Evolutionary conservation across 2,329 filamentous ascomycete species (phyloP), one percentile per base, ranked within the genome.

Genomic region (Alternaria triticina): DNA sequence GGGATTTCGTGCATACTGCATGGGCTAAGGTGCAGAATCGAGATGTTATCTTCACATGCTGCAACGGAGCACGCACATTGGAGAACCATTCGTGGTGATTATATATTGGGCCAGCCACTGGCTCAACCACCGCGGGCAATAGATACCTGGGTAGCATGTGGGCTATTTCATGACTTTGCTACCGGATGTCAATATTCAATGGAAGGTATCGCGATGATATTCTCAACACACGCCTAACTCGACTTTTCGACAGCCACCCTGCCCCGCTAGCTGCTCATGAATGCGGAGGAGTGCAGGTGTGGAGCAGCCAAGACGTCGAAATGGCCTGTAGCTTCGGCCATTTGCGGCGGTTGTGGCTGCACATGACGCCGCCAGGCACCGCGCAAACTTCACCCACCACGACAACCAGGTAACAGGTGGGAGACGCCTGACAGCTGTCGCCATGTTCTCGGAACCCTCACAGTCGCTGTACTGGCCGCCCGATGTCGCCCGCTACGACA

Each of bases 391-490:
- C 54, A 23, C 40, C 45, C 55, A 57, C 62, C 46, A 59, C 55
- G 58, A 55, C 51, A 22, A 49, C 2, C 54, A n/a, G n/a, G n/a
- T 4, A 22, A 22, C 20, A 54, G 59, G 61, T 57, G 55, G 58
- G 62, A 58, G 62, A 65, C 64, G 58, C 59, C 66, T 60, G 65
- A 49, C 20, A 47, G 6, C 61, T 40, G 55, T 33, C 72, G 33
- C 56, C 60, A 78, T 79, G 76, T 75, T 77, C 55, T 74, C 77
- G 59, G 74, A 78, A 30, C 69, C 74, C 27, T 67, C 71, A 17
- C 57, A 69, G 65, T 68, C 72, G 60, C 71, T 79, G 57, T 76
- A 74, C 70, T 78, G 76, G 76, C 73, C 73, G 57, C 73, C 75
- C 17, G 59, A 75, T 57, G 74, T 77, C 61, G 74, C 74, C 12